Evolutionary conservation across 2,329 filamentous ascomycete genomes (phyloP).

Genomic region (Teratosphaeria viscida): DNA sequence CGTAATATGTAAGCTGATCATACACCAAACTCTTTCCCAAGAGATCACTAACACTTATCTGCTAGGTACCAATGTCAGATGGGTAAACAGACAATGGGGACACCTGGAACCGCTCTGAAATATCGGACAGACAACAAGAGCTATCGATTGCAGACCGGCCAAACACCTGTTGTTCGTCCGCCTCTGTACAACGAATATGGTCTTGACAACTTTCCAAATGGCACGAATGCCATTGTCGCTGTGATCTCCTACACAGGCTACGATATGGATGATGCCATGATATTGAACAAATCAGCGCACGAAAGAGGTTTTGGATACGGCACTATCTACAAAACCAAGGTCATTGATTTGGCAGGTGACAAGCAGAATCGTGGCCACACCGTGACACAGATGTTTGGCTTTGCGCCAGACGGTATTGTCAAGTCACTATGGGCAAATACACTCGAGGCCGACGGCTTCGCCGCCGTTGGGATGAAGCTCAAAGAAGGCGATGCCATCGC

Average conservation of each 20-base stretch:
- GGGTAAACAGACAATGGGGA: constrained; percentile 99
- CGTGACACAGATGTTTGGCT: constrained; percentile 78
- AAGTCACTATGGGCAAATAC: constrained; percentile 59
- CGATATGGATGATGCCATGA: constrained; percentile 99
- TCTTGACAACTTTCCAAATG: constrained; percentile 96
- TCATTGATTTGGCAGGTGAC: constrained; percentile 75
- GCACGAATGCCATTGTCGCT: constrained; percentile 87
- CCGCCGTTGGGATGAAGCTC: constrained; percentile 66
- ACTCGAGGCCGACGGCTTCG: constrained; percentile 81
- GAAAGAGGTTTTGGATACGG: constrained; percentile 93
- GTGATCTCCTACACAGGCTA: constrained; percentile 98
- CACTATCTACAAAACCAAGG: constrained; percentile 96
- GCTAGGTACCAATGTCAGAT: constrained; percentile 68
- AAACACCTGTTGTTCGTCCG: constrained; percentile 85
- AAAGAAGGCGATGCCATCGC: constrained; percentile 75
- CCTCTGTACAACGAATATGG: constrained; percentile 94
- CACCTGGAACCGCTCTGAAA: constrained; percentile 70
- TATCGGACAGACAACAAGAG: constrained; percentile 96
- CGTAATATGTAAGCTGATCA: constrained; percentile 74
- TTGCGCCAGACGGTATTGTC: constrained; percentile 66
- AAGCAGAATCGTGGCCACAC: constrained; percentile 41
- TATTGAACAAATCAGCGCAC: constrained; percentile 93
- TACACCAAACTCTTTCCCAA: background rate
- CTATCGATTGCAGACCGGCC: constrained; percentile 87
- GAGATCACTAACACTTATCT: background rate